phyloP scores from a whole-genome alignment of 495 filamentous ascomycete genomes.

The Neurospora sublineolata region DNA sequence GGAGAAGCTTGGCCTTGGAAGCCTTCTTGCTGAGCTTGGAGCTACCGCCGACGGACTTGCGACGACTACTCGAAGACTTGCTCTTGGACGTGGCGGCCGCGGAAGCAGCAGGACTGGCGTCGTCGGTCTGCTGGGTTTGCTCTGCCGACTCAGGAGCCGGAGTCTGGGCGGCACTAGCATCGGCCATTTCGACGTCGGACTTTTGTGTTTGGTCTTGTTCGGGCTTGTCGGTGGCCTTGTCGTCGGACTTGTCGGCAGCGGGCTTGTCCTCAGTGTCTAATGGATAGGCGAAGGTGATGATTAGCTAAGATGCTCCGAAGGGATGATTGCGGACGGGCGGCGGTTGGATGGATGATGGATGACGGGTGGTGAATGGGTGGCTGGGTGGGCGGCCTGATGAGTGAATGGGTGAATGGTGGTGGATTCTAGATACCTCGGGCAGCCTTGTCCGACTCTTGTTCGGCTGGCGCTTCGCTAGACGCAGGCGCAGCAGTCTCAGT shows the following conservation, averaged over 20 bases:
- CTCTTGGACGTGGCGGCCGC: constrained; percentile 20
- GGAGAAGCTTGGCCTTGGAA: constrained; percentile 55
- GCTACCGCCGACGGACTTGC: constrained; percentile 58
- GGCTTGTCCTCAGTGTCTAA: not conserved
- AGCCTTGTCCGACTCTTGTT: constrained; percentile 11
- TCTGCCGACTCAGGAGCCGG: constrained; percentile 17
- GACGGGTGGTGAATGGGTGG: not conserved
- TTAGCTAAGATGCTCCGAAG: constrained; percentile 8
- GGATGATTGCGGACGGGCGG: not conserved
- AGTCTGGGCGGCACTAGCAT: constrained; percentile 17
- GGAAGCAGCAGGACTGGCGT: constrained; percentile 14
- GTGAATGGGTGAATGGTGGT: not conserved
- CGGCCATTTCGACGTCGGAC: constrained; percentile 28
- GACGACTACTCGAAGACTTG: constrained; percentile 33
- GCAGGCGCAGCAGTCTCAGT: constrained; percentile 7
- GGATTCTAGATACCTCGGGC: constrained; percentile 10
- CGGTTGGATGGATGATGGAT: not conserved
- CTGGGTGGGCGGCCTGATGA: not conserved
- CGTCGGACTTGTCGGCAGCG: constrained; percentile 9
- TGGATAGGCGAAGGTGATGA: not conserved
- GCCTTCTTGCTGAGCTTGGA: constrained; percentile 82
- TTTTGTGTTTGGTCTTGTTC: constrained; percentile 8
- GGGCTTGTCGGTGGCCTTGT: constrained; percentile 17
- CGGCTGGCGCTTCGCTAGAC: constrained; percentile 2
- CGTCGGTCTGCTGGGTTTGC: constrained; percentile 15